Evolutionary conservation across 2,329 filamentous ascomycete genomes (phyloP).

Genomic region (Aspergillus fumigatiaffinis): DNA sequence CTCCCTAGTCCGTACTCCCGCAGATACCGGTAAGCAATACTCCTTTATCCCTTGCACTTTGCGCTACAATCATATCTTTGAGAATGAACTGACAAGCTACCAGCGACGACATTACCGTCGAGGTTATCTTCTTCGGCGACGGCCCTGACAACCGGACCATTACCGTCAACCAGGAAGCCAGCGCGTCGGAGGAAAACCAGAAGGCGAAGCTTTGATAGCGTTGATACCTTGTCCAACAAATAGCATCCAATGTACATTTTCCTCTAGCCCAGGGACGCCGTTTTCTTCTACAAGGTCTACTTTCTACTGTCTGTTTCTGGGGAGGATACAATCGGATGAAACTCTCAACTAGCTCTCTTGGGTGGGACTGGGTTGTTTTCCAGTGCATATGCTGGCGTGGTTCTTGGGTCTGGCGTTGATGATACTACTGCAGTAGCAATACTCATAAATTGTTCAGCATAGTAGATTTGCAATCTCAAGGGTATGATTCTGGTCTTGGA

Average conservation of each 20-base stretch:
- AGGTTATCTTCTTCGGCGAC: constrained; percentile 97
- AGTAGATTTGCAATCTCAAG: not conserved
- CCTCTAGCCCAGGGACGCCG: no score
- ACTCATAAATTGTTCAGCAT: not conserved
- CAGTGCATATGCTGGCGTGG: not conserved
- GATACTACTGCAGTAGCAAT: not conserved
- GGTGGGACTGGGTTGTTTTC: not conserved
- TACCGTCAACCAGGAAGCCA: constrained; percentile 81
- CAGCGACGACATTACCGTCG: constrained; percentile 91
- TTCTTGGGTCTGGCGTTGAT: not conserved
- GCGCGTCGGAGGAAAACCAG: constrained; percentile 51
- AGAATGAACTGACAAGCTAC: constrained; percentile 23
- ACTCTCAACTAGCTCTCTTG: not conserved
- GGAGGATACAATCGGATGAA: not conserved
- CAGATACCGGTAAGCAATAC: constrained; percentile 69
- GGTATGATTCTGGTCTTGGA: no score
- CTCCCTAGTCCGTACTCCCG: constrained; percentile 87
- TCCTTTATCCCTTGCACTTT: not conserved
- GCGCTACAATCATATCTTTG: not conserved
- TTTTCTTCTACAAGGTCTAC: not conserved
- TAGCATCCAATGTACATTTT: no score
- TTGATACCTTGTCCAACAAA: not conserved
- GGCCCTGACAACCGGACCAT: constrained; percentile 72
- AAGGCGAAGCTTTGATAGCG: constrained; percentile 47
- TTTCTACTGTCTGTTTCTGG: not conserved